These are phyloP conservation scores for Exophiala dermatitidis DNA, from an alignment of 2,329 filamentous ascomycete genomes.

Conservation along the genomic window DNA sequence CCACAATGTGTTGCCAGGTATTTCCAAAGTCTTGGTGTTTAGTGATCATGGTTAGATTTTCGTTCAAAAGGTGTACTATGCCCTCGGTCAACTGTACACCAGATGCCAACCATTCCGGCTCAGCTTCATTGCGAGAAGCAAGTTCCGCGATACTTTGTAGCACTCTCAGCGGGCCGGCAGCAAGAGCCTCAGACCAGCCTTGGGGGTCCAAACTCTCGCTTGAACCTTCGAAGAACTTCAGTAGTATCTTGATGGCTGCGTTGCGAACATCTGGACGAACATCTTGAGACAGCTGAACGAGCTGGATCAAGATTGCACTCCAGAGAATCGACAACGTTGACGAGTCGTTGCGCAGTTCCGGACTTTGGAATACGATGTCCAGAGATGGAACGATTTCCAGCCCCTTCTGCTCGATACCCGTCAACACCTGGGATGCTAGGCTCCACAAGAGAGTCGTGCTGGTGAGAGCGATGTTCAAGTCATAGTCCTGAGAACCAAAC, in stretches of 20 bases:
- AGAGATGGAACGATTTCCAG: conserved; percentile 4
- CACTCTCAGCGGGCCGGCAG: conserved; percentile 8
- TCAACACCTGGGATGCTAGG: conserved; percentile 54
- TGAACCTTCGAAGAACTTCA: conserved; percentile 87
- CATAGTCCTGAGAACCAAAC: conserved; percentile 82
- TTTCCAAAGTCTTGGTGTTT: conserved; percentile 13
- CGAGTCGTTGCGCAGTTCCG: neutral
- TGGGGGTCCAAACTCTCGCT: conserved; percentile 53
- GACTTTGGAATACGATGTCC: neutral
- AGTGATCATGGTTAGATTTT: conserved; percentile 14
- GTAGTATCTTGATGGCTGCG: conserved; percentile 78
- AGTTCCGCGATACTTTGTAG: conserved; percentile 10
- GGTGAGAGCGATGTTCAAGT: conserved; percentile 91
- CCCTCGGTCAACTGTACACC: conserved; percentile 17
- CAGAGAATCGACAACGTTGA: conserved; percentile 14
- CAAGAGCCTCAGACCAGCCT: conserved; percentile 44
- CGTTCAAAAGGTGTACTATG: conserved; percentile 11
- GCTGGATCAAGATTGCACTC: conserved; percentile 17
- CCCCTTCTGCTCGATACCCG: conserved; percentile 13
- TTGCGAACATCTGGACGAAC: conserved; percentile 37
- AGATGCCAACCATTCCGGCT: conserved; percentile 16
- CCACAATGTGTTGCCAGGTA: conserved; percentile 19
- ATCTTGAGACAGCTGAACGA: conserved; percentile 37
- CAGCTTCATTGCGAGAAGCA: neutral
- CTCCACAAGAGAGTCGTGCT: conserved; percentile 96